Base-by-base conservation (phyloP, 331 rosid genomes). In the Malus hybrid region DNA sequence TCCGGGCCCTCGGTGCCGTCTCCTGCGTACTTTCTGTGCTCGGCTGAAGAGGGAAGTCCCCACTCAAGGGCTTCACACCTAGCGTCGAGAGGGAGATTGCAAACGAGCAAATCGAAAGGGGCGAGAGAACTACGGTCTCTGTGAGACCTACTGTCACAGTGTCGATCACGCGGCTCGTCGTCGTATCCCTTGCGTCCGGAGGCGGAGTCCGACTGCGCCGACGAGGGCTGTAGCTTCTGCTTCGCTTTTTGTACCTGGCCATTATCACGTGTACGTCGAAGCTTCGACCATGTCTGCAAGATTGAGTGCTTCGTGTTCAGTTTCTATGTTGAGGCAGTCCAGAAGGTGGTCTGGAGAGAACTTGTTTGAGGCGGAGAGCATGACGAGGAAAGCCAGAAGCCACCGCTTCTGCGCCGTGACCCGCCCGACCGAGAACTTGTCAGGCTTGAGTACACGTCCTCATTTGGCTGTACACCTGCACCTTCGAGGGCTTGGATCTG, bases 251-350 rank as follows among this genome's bases (percentile, higher is more conserved):
- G 73, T 92, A 81, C 76, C 93, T 89, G 24, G 82, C 86, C 99
- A 94, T 94, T 33, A 22, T 22, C 97, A 95, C 46, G 97, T 84
- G 78, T 90, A 90, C 99, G 92, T 92, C 9, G 99, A 92, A 28
- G 99, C 88, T 78, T 95, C 97, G 11, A 92, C 92, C 60, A 81
- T 88, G 72, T 95, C 97, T 19, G 96, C 96, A 48, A 95, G 84
- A 76, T 90, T 92, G 10, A 95, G 96, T 44, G 97, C 99, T 79
- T 95, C 99, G 64, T 87, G 99, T 73, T 95, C 99, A 1, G 96
- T 89, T 68, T 84, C 87, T 63, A 92, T 74, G 62, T 88, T 85
- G 57, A 95, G 87, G 77, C 84, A 68, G 60, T 90, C 89, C 20
- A 95, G 92, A 55, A 95, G 89, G 63, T 78, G 6, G 6, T 87